Evolutionary conservation across 495 filamentous ascomycete species (phyloP), one percentile per base, ranked within the genome.

Genomic region (Penicillium taxi): DNA sequence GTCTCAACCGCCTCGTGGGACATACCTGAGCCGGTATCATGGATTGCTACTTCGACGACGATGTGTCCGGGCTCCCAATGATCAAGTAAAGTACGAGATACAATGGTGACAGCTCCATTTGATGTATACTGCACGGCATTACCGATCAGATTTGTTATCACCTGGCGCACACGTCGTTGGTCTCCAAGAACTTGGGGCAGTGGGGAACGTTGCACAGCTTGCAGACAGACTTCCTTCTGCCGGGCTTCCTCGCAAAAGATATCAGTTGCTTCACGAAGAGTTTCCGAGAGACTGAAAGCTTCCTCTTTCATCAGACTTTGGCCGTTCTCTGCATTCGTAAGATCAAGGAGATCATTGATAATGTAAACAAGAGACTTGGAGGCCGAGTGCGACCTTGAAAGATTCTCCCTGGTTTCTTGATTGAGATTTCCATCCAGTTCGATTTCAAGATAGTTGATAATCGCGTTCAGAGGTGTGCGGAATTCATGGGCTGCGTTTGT

Each of bases 391-490:
- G 88, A 93, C 38, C 74, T 78, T 1, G 84, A 74, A 7, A 95
- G 69, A 45, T 90, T 89, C 12, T 94, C 87, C 26, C 88, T 68
- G 2, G 84, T 90, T 47, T 94, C 87, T 22, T 73, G 61, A 50
- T 91, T 85, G 2, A 94, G 68, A 0, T 73, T 58, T 6, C 84
- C 83, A 56, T 94, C 88, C 9, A 95, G 66, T 0, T 84, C 88
- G 47, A 94, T 94, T 44, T 95, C 87, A 5, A 95, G 67, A 45
- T 89, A 94, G 45, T 95, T 95, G 56, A 95, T 93, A 42, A 94
- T 91, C 14, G 88, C 88, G 52, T 94, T 94, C 3, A 95, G 64
- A 1, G 87, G 87, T 1, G 88, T 95, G 25, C 88, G 78, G 16
- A 95, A 84, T 60, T 94, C 87, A 49, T 95, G 87, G 0, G 87